Evolutionary conservation across 805 yeast genomes (phyloP).

Genomic region (Jamesozyma hellenica): DNA sequence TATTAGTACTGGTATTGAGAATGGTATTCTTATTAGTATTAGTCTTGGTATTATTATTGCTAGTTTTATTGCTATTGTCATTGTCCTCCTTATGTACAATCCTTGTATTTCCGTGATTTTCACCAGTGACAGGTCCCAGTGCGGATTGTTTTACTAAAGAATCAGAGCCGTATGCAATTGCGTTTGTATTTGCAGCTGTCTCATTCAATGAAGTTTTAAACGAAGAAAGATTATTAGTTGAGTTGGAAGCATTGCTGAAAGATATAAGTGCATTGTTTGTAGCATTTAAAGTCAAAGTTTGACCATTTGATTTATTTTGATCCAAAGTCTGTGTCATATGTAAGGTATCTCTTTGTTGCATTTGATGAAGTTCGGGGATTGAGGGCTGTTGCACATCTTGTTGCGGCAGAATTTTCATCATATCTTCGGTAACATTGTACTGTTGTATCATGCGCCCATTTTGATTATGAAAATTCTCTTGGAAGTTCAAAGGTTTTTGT

Average conservation of each 20-base stretch:
- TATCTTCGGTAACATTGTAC: background rate
- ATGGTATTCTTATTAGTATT: no score
- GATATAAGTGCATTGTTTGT: constrained; percentile 13
- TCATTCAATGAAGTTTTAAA: background rate
- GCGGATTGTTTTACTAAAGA: no score
- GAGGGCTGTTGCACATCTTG: background rate
- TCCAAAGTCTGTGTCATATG: background rate
- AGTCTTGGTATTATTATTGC: background rate
- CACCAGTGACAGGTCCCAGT: no score
- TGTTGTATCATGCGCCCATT: background rate
- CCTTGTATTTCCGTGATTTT: background rate
- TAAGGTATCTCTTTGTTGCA: background rate
- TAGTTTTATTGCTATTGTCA: background rate
- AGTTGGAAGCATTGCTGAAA: constrained; percentile 7
- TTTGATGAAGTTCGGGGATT: no score
- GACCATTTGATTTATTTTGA: background rate
- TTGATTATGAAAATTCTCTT: background rate
- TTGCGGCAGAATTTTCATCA: background rate
- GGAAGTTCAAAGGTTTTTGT: background rate
- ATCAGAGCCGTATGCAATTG: no score
- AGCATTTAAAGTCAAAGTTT: constrained; percentile 2
- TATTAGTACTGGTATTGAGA: no score
- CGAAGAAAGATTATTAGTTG: background rate
- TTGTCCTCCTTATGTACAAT: background rate
- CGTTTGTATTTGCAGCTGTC: no score